phyloP scores from a whole-genome alignment of 148 eudicot genomes.

The Polygonum maritimum region DNA sequence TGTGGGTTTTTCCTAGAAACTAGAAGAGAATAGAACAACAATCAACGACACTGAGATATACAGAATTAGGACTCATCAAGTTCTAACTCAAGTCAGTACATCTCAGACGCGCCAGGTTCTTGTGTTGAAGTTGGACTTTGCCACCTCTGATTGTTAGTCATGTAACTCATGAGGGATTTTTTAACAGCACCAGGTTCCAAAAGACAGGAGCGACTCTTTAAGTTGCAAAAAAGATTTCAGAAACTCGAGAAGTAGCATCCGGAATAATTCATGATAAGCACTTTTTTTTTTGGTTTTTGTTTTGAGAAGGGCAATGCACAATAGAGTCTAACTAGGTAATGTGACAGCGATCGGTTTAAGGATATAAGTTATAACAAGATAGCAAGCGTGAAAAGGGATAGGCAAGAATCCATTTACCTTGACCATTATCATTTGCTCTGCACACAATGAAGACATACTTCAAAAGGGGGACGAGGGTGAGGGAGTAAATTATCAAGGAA shows the following conservation, averaged over 20 bases:
- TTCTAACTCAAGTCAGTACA: background rate
- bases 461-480: constrained; percentile 79
- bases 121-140: background rate
- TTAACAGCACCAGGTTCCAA: background rate
- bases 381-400: background rate
- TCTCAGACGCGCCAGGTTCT: background rate
- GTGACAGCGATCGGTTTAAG: background rate
- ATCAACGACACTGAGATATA: background rate
- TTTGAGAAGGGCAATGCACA: background rate
- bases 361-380: background rate
- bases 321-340: background rate
- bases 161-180: background rate
- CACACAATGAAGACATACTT: constrained; percentile 97
- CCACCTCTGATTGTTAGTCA: background rate
- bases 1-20: background rate
- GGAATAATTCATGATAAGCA: background rate
- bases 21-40: background rate
- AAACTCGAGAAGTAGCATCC: background rate
- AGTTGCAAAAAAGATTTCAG: background rate
- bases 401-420: constrained; percentile 41
- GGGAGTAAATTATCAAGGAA: constrained; percentile 90
- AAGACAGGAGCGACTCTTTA: background rate
- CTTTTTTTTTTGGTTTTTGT: background rate
- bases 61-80: background rate
- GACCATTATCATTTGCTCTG: constrained; percentile 95